Conservation (phyloP, 768 basidiomycete genomes). For the Suillus subaureus region DNA sequence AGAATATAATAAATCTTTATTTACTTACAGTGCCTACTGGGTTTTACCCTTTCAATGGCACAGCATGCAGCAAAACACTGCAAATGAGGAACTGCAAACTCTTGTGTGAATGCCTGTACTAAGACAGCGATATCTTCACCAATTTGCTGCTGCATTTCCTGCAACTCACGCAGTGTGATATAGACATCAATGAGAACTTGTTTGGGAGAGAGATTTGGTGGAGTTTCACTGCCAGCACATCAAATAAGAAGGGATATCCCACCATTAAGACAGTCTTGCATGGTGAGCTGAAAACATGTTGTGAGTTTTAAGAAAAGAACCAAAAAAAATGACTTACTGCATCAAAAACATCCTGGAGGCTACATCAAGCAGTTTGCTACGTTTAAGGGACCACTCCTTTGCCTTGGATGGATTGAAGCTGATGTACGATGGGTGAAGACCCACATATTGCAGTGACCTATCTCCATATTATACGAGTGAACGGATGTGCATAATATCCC, state of each 20-base stretch:
- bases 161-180: background rate
- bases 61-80: constrained; percentile 5
- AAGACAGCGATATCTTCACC: constrained; percentile 1
- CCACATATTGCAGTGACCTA: too few relatives aligned
- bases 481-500: too few relatives aligned
- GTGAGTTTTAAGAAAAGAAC: background rate
- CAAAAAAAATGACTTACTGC: constrained; percentile 4
- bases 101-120: constrained; percentile 13
- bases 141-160: constrained; percentile 1
- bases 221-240: constrained; percentile 9
- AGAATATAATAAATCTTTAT: background rate
- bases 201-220: background rate
- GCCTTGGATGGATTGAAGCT: constrained; percentile 3
- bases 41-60: constrained; percentile 7
- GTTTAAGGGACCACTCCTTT: background rate
- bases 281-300: constrained; percentile 9
- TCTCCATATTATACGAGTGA: too few relatives aligned
- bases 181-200: constrained; percentile 10
- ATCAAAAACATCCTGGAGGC: constrained; percentile 2
- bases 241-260: constrained; percentile 11
- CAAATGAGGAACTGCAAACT: constrained; percentile 12
- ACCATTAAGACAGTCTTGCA: constrained; percentile 12
- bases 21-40: background rate
- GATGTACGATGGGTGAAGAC: constrained; percentile 12
- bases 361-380: background rate